phyloP scores from a whole-genome alignment of 176 grass and related monocot genomes.

The sorghum (Sorghum bicolor) region Sorghum_bicolor_NCBIv3 NC_012873.2:10172501-10173000 shows the following conservation, averaged over 20 bases:
- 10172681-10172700: background rate
- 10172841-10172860: background rate
- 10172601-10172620: too few species aligned
- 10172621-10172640: too few species aligned
- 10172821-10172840: background rate
- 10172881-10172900: background rate
- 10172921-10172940: background rate
- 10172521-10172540: too few species aligned
- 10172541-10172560: too few species aligned
- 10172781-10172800: background rate
- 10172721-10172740: background rate
- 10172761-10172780: background rate
- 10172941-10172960: conserved; percentile 37
- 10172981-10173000: conserved; percentile 13
- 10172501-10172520: too few species aligned
- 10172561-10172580: too few species aligned
- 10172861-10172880: background rate
- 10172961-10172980: conserved; percentile 25
- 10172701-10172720: background rate
- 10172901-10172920: conserved; percentile 42
- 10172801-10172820: background rate
- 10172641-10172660: too few species aligned
- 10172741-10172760: background rate
- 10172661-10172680: background rate
- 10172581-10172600: too few species aligned